Evolutionary conservation across 176 grass and related monocot genomes (phyloP).

Genomic region (Themeda triandra): DNA sequence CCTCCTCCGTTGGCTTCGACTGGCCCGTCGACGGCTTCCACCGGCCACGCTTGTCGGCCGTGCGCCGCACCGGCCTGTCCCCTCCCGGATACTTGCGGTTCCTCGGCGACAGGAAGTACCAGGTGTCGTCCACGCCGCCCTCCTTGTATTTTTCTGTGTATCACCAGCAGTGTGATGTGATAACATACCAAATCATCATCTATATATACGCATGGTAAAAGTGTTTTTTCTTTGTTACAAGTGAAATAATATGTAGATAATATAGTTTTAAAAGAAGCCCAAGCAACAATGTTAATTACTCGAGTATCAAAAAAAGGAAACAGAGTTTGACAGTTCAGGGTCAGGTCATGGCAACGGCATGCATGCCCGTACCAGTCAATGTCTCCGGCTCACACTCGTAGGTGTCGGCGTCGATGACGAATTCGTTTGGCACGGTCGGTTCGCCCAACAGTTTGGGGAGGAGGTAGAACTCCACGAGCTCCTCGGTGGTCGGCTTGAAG

Average conservation of each 20-base stretch:
- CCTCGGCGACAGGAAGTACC: conserved; percentile 45
- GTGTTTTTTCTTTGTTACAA: too few species aligned
- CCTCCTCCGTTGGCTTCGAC: background rate
- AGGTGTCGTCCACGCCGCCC: background rate
- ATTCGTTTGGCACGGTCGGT: background rate
- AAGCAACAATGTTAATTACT: too few species aligned
- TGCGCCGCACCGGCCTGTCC: conserved; percentile 11
- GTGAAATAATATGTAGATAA: too few species aligned
- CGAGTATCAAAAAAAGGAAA: too few species aligned
- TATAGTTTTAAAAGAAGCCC: too few species aligned
- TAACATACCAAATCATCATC: too few species aligned
- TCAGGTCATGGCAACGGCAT: too few species aligned
- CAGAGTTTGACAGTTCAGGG: too few species aligned
- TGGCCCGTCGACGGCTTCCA: conserved; percentile 38
- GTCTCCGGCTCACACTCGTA: conserved; percentile 23
- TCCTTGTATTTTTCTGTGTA: conserved; percentile 16
- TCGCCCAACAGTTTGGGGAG: conserved; percentile 27
- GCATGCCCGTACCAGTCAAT: background rate
- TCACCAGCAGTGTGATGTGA: too few species aligned
- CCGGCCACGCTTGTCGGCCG: conserved; percentile 20
- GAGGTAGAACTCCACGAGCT: conserved; percentile 29
- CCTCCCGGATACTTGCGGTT: conserved; percentile 14
- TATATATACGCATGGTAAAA: too few species aligned
- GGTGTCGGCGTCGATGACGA: conserved; percentile 23
- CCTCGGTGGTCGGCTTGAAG: conserved; percentile 12